Evolutionary conservation across 495 filamentous ascomycete genomes (phyloP), one percentile per base, ranked within the genome.

Genomic region (Aspergillus cavernicola): DNA sequence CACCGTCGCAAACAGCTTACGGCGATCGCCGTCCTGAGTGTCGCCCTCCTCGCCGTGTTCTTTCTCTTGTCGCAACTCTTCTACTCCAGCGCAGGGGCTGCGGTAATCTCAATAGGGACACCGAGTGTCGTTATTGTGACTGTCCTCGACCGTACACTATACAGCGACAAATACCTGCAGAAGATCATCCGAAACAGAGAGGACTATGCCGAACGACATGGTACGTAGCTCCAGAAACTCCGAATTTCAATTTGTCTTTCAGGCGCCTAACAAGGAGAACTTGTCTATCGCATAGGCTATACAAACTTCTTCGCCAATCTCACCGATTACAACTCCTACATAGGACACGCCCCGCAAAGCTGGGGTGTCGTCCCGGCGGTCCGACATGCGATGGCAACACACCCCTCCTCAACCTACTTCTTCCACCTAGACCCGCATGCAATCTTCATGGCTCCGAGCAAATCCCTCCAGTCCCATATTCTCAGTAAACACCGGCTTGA

Each of bases 91-190:
- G 65, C 64, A 43, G 51, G 53, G 16, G 72, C 55, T 19, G 31
- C 58, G 8, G 59, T 66, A 52, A 61, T 79, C 63, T 81, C 86
- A 26, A 66, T 81, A n/a, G 88, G 87, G 41, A 87, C 88, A 45
- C 82, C 93, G 31, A 77, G 83, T 9, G 85, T 89, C 26, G 95
- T 99, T 20, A 74, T 99, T 40, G 90, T 99, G 40, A 95, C 95
- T 5, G 76, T 90, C 24, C 68, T 97, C 37, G 89, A 97, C 66
- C 72, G 69, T 24, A 76, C 76, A 31, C 58, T 57, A 4, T 80
- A 83, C 58, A 82, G 80, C 57, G 68, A 80, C 41, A 73, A 70
- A 40, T 90, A 92, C 60, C 69, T 84, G 26, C 75, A 85, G 29
- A 83, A 80, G 60, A 83, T 97, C 31, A 82, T 82, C 62, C 80